Percentiles rank a stretch among this genome's conserved stretches.
Conservation (phyloP, 2,329 filamentous ascomycete species). For the Fusarium compactum region DNA sequence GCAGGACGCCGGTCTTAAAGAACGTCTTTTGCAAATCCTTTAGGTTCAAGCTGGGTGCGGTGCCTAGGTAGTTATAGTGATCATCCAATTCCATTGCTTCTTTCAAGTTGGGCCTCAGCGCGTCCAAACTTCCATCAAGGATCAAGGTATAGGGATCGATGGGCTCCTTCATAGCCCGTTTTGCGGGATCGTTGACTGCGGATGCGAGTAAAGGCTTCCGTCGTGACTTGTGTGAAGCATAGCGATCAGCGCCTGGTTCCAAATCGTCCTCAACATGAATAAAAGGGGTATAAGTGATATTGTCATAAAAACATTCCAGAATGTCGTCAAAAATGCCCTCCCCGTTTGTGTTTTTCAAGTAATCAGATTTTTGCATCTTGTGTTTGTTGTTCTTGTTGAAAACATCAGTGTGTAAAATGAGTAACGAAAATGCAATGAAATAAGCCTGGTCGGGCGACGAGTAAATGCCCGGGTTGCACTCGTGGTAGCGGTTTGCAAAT, state of each 20-base stretch:
- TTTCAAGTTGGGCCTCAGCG: conserved; percentile 84
- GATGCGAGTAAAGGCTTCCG: conserved; percentile 77
- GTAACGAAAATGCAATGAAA: conserved; percentile 95
- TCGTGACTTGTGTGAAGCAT: conserved; percentile 77
- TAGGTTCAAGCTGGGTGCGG: conserved; percentile 79
- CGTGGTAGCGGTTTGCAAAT: conserved; percentile 96
- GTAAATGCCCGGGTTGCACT: conserved; percentile 98
- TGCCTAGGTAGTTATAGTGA: conserved; percentile 88
- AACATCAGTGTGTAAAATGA: conserved; percentile 97
- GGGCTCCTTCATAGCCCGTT: conserved; percentile 79
- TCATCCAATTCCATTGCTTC: conserved; percentile 95
- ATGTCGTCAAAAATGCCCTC: conserved; percentile 96
- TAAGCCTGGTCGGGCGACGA: conserved; percentile 93
- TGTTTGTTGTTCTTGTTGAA: conserved; percentile 99
- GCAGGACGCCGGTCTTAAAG: conserved; percentile 89
- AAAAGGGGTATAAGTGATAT: conserved; percentile 97
- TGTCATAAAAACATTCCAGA: conserved; percentile 96
- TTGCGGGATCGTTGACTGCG: conserved; percentile 63
- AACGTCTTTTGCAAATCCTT: conserved; percentile 88
- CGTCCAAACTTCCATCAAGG: conserved; percentile 87
- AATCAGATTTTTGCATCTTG: conserved; percentile 97
- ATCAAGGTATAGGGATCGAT: conserved; percentile 97
- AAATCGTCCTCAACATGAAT: conserved; percentile 96
- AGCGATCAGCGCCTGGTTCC: conserved; percentile 80
- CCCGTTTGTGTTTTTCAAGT: conserved; percentile 92